Conservation (phyloP, 2,329 filamentous ascomycete species). For the Harringtonia lauricola region DNA sequence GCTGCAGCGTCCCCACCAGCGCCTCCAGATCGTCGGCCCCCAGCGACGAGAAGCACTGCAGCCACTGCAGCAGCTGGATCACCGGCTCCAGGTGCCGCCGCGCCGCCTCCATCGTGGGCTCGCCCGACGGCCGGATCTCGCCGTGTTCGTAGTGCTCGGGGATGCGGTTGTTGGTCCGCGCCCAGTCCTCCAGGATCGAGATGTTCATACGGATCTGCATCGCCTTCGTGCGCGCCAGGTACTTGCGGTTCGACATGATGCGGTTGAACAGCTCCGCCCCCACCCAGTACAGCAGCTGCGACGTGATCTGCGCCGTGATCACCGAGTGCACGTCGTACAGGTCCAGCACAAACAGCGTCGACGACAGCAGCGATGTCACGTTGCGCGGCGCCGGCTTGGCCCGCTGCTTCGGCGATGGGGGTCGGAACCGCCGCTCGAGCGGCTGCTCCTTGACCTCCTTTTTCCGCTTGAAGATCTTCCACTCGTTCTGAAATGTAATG, state of each 20-base stretch:
- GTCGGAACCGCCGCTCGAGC: constrained; percentile 78
- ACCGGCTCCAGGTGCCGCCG: constrained; percentile 78
- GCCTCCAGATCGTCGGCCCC: constrained; percentile 78
- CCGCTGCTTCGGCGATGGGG: constrained; percentile 84
- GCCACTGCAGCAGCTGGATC: constrained; percentile 91
- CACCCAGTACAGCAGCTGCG: constrained; percentile 92
- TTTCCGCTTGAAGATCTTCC: constrained; percentile 93
- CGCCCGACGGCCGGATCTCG: constrained; percentile 73
- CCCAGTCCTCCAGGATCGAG: constrained; percentile 92
- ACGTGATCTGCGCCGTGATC: constrained; percentile 82
- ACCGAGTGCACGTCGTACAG: constrained; percentile 99
- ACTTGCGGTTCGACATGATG: constrained; percentile 92
- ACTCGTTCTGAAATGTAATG: constrained; percentile 94
- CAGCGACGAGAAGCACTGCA: constrained; percentile 93
- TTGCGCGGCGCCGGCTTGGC: constrained; percentile 90
- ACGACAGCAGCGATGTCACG: constrained; percentile 89
- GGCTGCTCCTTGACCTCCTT: constrained; percentile 84
- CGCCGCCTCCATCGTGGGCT: constrained; percentile 75
- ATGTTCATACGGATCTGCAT: constrained; percentile 99
- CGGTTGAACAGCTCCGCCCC: constrained; percentile 95
- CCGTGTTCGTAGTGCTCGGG: constrained; percentile 94
- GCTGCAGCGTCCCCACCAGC: constrained; percentile 77
- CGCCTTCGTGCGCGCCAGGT: constrained; percentile 89
- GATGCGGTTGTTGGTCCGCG: constrained; percentile 80
- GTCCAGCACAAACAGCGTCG: constrained; percentile 91